phyloP scores from a whole-genome alignment of 2,329 filamentous ascomycete genomes.

The Aspergillus persii region DNA sequence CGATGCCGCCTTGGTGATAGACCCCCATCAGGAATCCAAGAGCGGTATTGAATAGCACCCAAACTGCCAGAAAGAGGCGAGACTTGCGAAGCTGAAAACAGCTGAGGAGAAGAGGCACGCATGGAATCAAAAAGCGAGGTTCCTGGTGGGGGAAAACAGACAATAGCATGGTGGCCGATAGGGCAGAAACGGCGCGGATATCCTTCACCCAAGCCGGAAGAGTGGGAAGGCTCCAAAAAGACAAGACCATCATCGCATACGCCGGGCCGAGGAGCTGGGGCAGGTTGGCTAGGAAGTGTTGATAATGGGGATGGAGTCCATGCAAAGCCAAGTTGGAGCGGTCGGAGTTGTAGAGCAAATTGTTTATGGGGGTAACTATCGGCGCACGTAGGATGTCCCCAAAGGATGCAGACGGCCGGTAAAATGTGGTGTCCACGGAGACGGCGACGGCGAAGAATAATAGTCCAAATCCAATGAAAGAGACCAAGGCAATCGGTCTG shows the following conservation, averaged over 20 bases:
- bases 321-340: constrained; percentile 70
- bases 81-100: constrained; percentile 44
- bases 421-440: constrained; percentile 81
- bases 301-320: constrained; percentile 75
- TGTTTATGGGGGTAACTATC: constrained; percentile 74
- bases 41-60: constrained; percentile 50
- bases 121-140: constrained; percentile 52
- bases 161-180: constrained; percentile 44
- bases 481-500: constrained; percentile 59
- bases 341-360: constrained; percentile 71
- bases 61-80: constrained; percentile 42
- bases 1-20: constrained; percentile 54
- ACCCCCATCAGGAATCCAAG: constrained; percentile 52
- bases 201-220: constrained; percentile 37
- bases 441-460: constrained; percentile 71
- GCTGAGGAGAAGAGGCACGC: constrained; percentile 51
- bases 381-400: constrained; percentile 53
- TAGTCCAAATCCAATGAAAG: constrained; percentile 63
- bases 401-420: constrained; percentile 46
- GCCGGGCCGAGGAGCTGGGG: constrained; percentile 71
- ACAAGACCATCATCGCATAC: constrained; percentile 49
- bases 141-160: constrained; percentile 53
- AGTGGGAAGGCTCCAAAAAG: constrained; percentile 47
- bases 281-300: constrained; percentile 70
- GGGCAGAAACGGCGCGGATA: constrained; percentile 41